Base-by-base conservation (phyloP, 164 flowering plant genomes). In the Vitis labrusca region DNA sequence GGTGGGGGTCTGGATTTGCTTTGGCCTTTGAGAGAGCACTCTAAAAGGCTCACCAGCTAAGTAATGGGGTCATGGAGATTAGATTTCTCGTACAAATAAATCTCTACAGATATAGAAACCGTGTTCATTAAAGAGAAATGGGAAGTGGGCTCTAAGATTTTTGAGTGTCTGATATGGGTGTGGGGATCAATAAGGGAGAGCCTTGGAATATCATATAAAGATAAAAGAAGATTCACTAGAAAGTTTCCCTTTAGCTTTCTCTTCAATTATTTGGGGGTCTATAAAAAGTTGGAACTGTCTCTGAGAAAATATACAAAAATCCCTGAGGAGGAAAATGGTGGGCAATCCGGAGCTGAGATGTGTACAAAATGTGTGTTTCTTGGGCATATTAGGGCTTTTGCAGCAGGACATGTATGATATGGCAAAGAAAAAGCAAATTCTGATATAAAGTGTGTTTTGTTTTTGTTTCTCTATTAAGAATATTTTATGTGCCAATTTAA, bases 41-140 rank as follows among this genome's bases (percentile, higher is more conserved):
- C 19, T 23, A 23, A 23, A 23, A 23, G 27, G 27, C 27, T 23
- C 27, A 23, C 27, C 59, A 57, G 59, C 71, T 59, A 61, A 23
- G 50, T 37, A 58, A 64, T 71, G 64, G 59, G 72, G 65, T 69
- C 72, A 51, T 14, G 50, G 12, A 69, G 72, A 61, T 61, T 69
- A 50, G 72, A n/a, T 69, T 60, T 69, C 66, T 53, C 19, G 59
- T 61, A 69, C 66, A 12, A 57, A 37, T 2, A 55, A 5, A 63
- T 44, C 47, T 55, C n/a, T 16, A 58, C 17, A 50, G 65, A 51
- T 65, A 10, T 60, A 71, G 69, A 71, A 65, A 64, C 54, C 37
- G 50, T 32, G 66, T 70, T 54, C 63, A 27, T 19, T 32, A 63
- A 70, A 37, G 44, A 44, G 52, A 37, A 13, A 48, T 71, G 69